Evolutionary conservation across 176 grass and related monocot genomes (phyloP).

Genomic region (Puya raimondii): DNA sequence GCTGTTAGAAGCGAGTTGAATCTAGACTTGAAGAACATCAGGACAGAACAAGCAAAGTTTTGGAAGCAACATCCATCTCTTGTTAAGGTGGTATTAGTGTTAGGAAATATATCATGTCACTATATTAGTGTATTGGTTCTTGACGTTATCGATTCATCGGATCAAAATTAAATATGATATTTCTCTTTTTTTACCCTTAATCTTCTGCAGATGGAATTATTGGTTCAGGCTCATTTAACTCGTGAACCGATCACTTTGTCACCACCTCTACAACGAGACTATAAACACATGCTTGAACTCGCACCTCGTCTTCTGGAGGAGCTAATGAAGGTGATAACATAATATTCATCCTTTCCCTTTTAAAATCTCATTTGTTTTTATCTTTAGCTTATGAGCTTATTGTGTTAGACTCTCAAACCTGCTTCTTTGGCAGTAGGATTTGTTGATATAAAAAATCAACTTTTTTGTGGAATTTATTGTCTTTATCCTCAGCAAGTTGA

Average conservation of each 20-base stretch:
- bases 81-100: conserved; percentile 47
- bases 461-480: conserved; percentile 2
- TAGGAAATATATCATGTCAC: neutral
- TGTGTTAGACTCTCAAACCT: too few species aligned
- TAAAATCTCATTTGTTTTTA: neutral
- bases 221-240: conserved; percentile 95
- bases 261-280: conserved; percentile 70
- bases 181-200: neutral
- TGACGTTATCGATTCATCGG: neutral
- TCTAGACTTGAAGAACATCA: conserved; percentile 97
- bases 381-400: neutral
- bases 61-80: conserved; percentile 98
- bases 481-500: too few species aligned
- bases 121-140: neutral
- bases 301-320: conserved; percentile 96
- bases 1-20: conserved; percentile 95
- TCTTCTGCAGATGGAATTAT: conserved; percentile 73
- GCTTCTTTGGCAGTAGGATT: too few species aligned
- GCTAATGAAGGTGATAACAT: conserved; percentile 63
- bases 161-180: neutral
- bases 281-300: conserved; percentile 94
- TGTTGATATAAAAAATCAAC: neutral
- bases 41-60: conserved; percentile 94
- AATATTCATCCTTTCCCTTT: conserved; percentile 7
- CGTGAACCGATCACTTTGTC: conserved; percentile 49